These are phyloP conservation scores for Cucumis hystrix DNA, from an alignment of 306 rosid genomes.

Conservation along the genomic window DNA sequence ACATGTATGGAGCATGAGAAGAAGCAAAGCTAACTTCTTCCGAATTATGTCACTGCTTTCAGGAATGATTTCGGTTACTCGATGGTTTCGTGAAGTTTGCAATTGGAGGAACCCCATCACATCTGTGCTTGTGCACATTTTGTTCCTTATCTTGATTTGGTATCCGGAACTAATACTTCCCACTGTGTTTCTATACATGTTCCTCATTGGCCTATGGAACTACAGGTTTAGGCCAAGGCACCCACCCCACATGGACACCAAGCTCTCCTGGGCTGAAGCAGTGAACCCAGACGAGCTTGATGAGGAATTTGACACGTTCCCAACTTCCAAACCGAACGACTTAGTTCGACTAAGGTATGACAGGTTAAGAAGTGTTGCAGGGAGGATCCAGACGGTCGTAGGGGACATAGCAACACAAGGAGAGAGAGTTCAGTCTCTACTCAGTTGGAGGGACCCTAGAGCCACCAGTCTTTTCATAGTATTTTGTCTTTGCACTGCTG, in stretches of 20 bases:
- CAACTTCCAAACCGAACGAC: constrained; percentile 51
- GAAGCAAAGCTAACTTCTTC: constrained; percentile 94
- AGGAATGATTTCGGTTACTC: constrained; percentile 33
- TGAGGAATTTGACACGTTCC: constrained; percentile 92
- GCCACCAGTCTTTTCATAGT: constrained; percentile 66
- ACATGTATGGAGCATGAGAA: constrained; percentile 93
- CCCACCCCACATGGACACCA: constrained; percentile 85
- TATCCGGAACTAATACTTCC: constrained; percentile 90
- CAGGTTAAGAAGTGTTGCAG: constrained; percentile 77
- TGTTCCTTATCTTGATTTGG: constrained; percentile 61
- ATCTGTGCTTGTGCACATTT: constrained; percentile 60
- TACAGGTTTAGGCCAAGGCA: constrained; percentile 53
- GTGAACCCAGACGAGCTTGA: constrained; percentile 79
- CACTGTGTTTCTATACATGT: constrained; percentile 81
- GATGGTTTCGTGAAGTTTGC: constrained; percentile 74
- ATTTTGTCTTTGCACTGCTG: constrained; percentile 61
- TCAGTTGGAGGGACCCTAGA: constrained; percentile 92
- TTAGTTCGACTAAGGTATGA: constrained; percentile 80
- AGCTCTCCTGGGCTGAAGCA: constrained; percentile 82
- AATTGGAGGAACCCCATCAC: constrained; percentile 76
- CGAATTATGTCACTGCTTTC: constrained; percentile 79
- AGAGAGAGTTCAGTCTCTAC: constrained; percentile 69
- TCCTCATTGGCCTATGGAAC: constrained; percentile 91
- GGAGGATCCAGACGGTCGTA: constrained; percentile 82
- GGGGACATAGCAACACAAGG: constrained; percentile 97